phyloP scores from a whole-genome alignment of 2,329 filamentous ascomycete genomes.

The Fusarium nematophilum region DNA sequence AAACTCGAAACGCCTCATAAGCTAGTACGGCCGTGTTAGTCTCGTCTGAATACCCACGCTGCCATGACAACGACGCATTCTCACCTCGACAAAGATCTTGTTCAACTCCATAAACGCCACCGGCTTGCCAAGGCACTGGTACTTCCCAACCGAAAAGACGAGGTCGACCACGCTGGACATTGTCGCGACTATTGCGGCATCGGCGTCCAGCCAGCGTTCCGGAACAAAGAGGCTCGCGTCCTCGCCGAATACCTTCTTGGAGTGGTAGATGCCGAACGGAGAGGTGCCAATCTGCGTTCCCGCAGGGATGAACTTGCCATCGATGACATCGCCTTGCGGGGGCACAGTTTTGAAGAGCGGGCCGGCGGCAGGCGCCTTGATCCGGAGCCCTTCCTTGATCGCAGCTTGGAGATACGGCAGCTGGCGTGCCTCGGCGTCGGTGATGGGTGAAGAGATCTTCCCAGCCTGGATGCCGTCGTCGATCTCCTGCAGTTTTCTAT shows the following conservation, averaged over 20 bases:
- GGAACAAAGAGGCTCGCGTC: slow-evolving; percentile 59
- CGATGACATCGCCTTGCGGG: slow-evolving; percentile 51
- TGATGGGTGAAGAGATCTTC: slow-evolving; percentile 43
- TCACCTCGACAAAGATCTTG: slow-evolving; percentile 57
- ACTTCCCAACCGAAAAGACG: slow-evolving; percentile 57
- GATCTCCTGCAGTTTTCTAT: slow-evolving; percentile 60
- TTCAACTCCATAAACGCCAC: slow-evolving; percentile 58
- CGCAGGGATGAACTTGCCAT: slow-evolving; percentile 56
- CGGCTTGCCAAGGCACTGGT: slow-evolving; percentile 57
- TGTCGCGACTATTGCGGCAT: slow-evolving; percentile 44
- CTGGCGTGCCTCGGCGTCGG: slow-evolving; percentile 50
- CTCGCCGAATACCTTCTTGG: slow-evolving; percentile 51
- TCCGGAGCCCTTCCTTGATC: slow-evolving; percentile 59
- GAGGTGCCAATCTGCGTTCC: slow-evolving; percentile 59
- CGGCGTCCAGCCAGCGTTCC: slow-evolving; percentile 60
- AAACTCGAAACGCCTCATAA: no score
- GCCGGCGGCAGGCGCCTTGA: slow-evolving; percentile 56
- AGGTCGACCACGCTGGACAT: slow-evolving; percentile 56
- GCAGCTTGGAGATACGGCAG: slow-evolving; percentile 60
- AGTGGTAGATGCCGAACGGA: slow-evolving; percentile 54
- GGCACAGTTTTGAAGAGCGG: slow-evolving; percentile 50
- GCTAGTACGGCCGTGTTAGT: no score
- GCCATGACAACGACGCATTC: slow-evolving; percentile 8
- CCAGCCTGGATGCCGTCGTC: slow-evolving; percentile 43
- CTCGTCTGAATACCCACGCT: no score